These are phyloP conservation scores for Albizia julibrissin DNA, from an alignment of 306 rosid genomes.

Conservation along the genomic window DNA sequence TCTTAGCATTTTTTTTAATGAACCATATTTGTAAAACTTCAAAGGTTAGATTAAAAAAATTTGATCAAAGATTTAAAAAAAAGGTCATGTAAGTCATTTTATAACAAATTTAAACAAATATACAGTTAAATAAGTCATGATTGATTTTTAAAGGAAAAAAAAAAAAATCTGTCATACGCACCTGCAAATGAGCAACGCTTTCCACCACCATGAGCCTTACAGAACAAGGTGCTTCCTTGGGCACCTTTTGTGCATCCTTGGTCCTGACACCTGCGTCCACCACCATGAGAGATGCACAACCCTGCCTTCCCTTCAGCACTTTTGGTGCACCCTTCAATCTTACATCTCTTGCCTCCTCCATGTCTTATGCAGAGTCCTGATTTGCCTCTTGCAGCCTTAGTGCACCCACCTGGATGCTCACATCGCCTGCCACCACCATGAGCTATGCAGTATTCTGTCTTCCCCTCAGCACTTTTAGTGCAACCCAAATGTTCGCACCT, in stretches of 20 bases:
- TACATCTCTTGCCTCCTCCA: slow-evolving; percentile 10
- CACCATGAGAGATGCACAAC: slow-evolving; percentile 12
- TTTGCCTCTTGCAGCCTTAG: background rate
- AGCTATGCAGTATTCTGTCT: background rate
- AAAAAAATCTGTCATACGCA: background rate
- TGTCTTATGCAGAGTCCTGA: slow-evolving; percentile 5
- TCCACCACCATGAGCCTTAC: slow-evolving; percentile 19
- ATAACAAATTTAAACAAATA: background rate
- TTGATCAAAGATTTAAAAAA: background rate
- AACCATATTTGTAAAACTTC: background rate
- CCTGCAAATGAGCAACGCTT: slow-evolving; percentile 6
- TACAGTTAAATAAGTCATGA: background rate
- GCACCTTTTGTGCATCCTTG: slow-evolving; percentile 1
- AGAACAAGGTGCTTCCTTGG: slow-evolving; percentile 4
- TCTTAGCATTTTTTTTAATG: background rate
- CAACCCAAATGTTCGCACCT: background rate
- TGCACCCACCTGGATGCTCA: background rate
- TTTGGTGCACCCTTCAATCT: background rate
- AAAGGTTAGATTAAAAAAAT: background rate
- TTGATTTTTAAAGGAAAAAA: background rate
- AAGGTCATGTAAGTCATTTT: background rate
- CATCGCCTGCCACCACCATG: slow-evolving; percentile 14
- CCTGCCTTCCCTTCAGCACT: slow-evolving; percentile 7
- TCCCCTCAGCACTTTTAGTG: background rate
- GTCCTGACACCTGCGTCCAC: slow-evolving; percentile 8